Percentiles rank a stretch among this genome's conserved stretches.
phyloP scores from a whole-genome alignment of 495 filamentous ascomycete genomes.

The Poronia punctata region DNA sequence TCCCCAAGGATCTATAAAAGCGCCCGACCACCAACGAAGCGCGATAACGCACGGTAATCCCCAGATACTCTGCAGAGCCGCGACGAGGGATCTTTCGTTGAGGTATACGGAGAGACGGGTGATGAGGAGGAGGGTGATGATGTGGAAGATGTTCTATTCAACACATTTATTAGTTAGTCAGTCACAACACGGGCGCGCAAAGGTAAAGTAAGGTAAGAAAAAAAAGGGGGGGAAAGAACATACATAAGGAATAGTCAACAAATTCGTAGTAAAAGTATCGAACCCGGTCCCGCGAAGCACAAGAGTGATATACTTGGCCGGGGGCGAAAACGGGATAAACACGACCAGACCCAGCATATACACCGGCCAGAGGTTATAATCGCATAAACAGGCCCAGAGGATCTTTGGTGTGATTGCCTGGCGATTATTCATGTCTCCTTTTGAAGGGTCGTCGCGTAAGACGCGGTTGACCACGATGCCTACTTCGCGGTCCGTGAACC shows the following conservation, averaged over 20 bases:
- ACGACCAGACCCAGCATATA: constrained; percentile 58
- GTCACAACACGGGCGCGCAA: not conserved
- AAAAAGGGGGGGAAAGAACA: not conserved
- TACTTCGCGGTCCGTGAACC: constrained; percentile 48
- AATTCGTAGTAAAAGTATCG: constrained; percentile 58
- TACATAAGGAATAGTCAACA: constrained; percentile 57
- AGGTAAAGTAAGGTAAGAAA: constrained; percentile 1
- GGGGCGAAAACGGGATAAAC: constrained; percentile 51
- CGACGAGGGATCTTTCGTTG: constrained; percentile 50
- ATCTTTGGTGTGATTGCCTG: constrained; percentile 53
- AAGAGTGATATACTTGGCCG: constrained; percentile 57
- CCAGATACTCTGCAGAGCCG: constrained; percentile 50
- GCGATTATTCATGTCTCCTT: constrained; percentile 52
- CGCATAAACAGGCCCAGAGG: constrained; percentile 54
- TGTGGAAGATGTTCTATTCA: constrained; percentile 37
- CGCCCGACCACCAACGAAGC: constrained; percentile 33
- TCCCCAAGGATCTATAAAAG: constrained; percentile 38
- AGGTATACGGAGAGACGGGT: constrained; percentile 54
- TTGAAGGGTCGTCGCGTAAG: constrained; percentile 48
- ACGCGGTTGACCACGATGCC: constrained; percentile 45
- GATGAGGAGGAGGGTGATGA: constrained; percentile 39
- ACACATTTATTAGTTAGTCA: not conserved
- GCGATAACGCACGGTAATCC: constrained; percentile 49
- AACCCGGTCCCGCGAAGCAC: constrained; percentile 56
- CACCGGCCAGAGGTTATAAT: constrained; percentile 70